Conservation (phyloP, 202 grass and related monocot species). For the Eragrostis tef region DNA sequence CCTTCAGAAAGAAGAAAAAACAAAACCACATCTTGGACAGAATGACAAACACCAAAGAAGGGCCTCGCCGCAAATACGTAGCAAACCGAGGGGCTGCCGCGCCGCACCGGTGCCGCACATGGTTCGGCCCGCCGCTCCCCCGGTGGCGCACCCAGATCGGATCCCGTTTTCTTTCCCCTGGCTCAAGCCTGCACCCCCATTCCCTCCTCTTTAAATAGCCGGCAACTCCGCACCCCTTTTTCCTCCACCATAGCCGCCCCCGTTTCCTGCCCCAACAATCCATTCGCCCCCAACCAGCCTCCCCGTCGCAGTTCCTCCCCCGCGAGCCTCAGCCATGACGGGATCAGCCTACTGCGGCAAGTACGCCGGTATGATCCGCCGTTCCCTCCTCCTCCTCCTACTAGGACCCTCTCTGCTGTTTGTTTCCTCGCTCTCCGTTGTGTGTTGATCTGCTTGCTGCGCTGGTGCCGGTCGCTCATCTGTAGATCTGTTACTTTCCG, state of each 20-base stretch:
- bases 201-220: constrained; percentile 40
- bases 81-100: constrained; percentile 13
- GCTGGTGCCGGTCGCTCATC: background rate
- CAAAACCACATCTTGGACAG: background rate
- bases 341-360: constrained; percentile 74
- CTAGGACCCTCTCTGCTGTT: background rate
- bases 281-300: background rate
- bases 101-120: constrained; percentile 26
- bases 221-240: background rate
- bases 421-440: background rate
- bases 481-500: constrained; percentile 35
- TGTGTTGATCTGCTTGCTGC: background rate
- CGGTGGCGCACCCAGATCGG: constrained; percentile 47
- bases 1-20: background rate
- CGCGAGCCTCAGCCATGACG: constrained; percentile 51
- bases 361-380: constrained; percentile 61
- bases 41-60: background rate
- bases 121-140: constrained; percentile 16
- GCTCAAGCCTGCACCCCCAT: constrained; percentile 40
- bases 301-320: background rate
- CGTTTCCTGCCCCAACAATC: background rate
- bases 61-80: background rate
- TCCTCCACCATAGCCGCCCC: background rate
- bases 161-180: constrained; percentile 51
- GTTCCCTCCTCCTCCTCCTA: too few species aligned